Evolutionary conservation across 192 early-diverging fungal genomes (phyloP).

Genomic region (Diversispora eburnea): DNA sequence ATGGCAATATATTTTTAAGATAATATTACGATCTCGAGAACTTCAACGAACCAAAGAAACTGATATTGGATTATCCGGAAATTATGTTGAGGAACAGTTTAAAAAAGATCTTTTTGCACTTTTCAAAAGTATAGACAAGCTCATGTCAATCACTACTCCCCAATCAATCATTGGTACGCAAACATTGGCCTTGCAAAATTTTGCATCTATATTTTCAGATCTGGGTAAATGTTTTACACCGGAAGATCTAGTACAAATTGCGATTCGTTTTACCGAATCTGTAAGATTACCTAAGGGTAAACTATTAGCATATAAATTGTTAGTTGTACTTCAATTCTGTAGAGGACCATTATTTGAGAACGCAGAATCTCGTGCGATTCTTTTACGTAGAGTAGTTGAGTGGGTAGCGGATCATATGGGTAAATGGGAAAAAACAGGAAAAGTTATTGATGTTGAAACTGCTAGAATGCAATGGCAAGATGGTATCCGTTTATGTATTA

Average conservation of each 20-base stretch:
- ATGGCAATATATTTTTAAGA: slow-evolving; percentile 57
- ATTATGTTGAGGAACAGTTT: slow-evolving; percentile 38
- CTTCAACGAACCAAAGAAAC: slow-evolving; percentile 32
- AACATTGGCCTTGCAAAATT: slow-evolving; percentile 51
- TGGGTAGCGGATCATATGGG: slow-evolving; percentile 38
- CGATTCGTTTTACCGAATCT: slow-evolving; percentile 35
- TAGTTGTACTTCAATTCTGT: slow-evolving; percentile 30
- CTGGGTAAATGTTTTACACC: slow-evolving; percentile 34
- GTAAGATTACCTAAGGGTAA: slow-evolving; percentile 30
- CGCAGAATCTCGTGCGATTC: slow-evolving; percentile 26
- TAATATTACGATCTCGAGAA: slow-evolving; percentile 49
- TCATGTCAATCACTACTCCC: slow-evolving; percentile 54
- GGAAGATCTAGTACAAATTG: slow-evolving; percentile 35
- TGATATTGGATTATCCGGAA: slow-evolving; percentile 23
- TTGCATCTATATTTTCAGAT: slow-evolving; percentile 43
- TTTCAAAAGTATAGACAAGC: slow-evolving; percentile 41
- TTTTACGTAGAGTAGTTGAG: slow-evolving; percentile 26
- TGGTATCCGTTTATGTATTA: slow-evolving; percentile 37
- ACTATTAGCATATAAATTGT: slow-evolving; percentile 26
- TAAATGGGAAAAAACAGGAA: slow-evolving; percentile 34
- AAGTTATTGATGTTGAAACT: slow-evolving; percentile 3
- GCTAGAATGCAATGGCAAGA: slow-evolving; percentile 43
- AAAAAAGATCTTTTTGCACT: slow-evolving; percentile 44
- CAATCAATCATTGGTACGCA: slow-evolving; percentile 57
- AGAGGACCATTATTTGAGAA: slow-evolving; percentile 29